phyloP scores from a whole-genome alignment of 2,329 filamentous ascomycete genomes.

The Akanthomyces muscarius region DNA sequence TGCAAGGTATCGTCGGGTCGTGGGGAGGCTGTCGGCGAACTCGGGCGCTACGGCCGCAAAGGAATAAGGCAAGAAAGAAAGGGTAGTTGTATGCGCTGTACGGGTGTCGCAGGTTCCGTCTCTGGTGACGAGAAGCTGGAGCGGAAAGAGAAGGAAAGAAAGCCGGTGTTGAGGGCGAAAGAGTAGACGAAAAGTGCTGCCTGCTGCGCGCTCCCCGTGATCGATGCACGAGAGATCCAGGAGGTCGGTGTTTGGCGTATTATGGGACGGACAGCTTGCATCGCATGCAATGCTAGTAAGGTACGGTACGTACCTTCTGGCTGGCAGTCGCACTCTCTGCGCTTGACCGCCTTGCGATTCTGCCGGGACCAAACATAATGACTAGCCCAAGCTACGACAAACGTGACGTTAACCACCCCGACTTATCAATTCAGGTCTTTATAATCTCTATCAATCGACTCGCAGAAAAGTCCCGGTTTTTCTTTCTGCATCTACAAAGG shows the following conservation, averaged over 20 bases:
- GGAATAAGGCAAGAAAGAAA: no score
- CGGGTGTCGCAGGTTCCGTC: not conserved
- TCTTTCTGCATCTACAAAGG: no score
- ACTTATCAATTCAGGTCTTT: not conserved
- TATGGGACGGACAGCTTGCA: conserved; percentile 1
- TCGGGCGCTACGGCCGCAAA: no score
- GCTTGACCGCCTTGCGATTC: conserved; percentile 14
- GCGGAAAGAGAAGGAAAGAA: not conserved
- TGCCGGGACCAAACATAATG: not conserved
- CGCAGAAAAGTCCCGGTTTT: no score
- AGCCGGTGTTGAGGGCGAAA: not conserved
- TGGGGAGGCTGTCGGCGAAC: not conserved
- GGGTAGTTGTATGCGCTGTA: no score
- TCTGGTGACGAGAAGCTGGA: not conserved
- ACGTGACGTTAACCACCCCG: not conserved
- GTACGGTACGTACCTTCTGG: not conserved
- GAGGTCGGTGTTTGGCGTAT: not conserved
- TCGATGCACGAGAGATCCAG: conserved; percentile 1
- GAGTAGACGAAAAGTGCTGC: not conserved
- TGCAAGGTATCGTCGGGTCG: not conserved
- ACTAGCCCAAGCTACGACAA: not conserved
- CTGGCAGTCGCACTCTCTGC: not conserved
- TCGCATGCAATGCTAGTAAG: not conserved
- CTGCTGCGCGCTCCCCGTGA: not conserved
- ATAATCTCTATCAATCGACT: not conserved